phyloP scores from a whole-genome alignment of 1,284 basidiomycete genomes.

The Volvariella surrecta region DNA sequence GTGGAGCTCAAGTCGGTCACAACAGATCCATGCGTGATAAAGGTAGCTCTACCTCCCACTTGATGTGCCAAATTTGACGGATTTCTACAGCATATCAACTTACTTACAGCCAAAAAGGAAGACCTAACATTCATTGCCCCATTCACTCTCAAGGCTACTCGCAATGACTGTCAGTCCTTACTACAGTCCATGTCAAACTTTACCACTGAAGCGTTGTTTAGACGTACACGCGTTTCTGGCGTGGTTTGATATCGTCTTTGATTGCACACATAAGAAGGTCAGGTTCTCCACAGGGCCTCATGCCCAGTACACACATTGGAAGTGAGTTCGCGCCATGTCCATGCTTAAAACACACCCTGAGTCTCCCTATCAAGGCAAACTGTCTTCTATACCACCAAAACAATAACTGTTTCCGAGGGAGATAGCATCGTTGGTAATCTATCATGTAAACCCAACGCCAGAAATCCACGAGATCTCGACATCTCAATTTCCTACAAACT shows the following conservation, averaged over 20 bases:
- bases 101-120: constrained; percentile 91
- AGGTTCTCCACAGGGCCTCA: constrained; percentile 95
- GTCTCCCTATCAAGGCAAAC: constrained; percentile 55
- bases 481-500: constrained; percentile 72
- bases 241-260: constrained; percentile 98
- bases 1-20: constrained; percentile 92
- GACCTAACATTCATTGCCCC: constrained; percentile 83
- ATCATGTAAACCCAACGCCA: constrained; percentile 76
- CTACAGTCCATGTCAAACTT: neutral
- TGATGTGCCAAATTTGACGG: neutral
- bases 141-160: constrained; percentile 78
- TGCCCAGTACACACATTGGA: constrained; percentile 96
- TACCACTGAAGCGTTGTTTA: constrained; percentile 22
- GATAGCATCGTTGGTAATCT: constrained; percentile 69
- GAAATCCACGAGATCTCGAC: constrained; percentile 91
- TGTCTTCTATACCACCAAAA: constrained; percentile 90
- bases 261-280: constrained; percentile 94
- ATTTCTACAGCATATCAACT: constrained; percentile 69
- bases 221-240: constrained; percentile 98
- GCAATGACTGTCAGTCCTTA: constrained; percentile 79
- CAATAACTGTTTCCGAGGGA: constrained; percentile 54
- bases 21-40: constrained; percentile 82
- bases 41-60: constrained; percentile 35
- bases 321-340: constrained; percentile 43
- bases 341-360: neutral